phyloP scores from a whole-genome alignment of 2,329 filamentous ascomycete species.

The Alternaria consortialis region DNA sequence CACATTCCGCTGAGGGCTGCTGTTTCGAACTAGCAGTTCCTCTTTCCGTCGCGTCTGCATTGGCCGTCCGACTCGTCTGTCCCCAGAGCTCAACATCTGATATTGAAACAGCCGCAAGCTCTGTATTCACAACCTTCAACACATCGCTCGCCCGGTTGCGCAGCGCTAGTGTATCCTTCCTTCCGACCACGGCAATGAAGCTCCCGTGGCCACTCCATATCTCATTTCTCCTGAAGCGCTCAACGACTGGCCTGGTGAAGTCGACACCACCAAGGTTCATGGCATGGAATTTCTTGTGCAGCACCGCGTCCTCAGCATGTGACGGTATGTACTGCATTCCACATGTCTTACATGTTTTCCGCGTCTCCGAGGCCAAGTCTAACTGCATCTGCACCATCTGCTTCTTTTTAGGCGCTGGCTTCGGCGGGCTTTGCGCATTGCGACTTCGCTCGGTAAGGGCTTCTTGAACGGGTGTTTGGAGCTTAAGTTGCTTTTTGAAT shows the following conservation, averaged over 20 bases:
- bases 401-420: constrained; percentile 42
- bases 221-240: constrained; percentile 61
- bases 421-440: constrained; percentile 45
- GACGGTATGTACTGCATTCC: constrained; percentile 74
- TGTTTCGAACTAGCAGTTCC: constrained; percentile 20
- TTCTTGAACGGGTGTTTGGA: constrained; percentile 21
- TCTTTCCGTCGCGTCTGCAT: constrained; percentile 3
- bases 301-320: constrained; percentile 65
- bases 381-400: constrained; percentile 68
- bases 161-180: constrained; percentile 61
- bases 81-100: constrained; percentile 67
- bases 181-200: constrained; percentile 66
- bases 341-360: constrained; percentile 67
- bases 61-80: constrained; percentile 45
- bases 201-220: constrained; percentile 59
- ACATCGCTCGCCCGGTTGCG: constrained; percentile 63
- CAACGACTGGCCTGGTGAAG: constrained; percentile 66
- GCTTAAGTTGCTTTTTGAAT: constrained; percentile 44
- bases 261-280: constrained; percentile 69
- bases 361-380: constrained; percentile 64
- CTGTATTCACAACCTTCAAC: constrained; percentile 69
- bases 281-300: constrained; percentile 72
- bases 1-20: constrained; percentile 43
- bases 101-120: constrained; percentile 69
- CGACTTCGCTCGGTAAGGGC: constrained; percentile 39